Conservation (phyloP, 768 basidiomycete genomes). For the Boletus bicolor region DNA sequence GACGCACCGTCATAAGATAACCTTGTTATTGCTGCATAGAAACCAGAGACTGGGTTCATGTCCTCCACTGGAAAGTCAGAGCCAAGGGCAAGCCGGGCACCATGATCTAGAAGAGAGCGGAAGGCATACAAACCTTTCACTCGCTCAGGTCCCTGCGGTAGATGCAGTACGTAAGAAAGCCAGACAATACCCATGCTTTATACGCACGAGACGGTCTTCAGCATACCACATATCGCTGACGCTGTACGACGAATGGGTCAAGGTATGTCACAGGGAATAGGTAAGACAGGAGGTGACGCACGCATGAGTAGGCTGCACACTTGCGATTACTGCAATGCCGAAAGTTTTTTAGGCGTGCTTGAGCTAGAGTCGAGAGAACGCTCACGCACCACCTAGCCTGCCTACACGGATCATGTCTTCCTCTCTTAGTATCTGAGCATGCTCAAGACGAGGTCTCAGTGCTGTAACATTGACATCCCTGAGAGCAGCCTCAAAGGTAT, state of each 20-base stretch:
- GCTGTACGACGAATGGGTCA: constrained; percentile 31
- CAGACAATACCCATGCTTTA: background rate
- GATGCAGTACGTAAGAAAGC: background rate
- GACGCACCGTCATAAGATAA: constrained; percentile 66
- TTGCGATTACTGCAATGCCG: constrained; percentile 68
- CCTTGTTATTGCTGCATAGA: constrained; percentile 86
- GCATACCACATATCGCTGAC: constrained; percentile 91
- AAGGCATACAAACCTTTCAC: constrained; percentile 88
- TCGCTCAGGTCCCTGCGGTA: constrained; percentile 68
- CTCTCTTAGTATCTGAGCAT: constrained; percentile 83
- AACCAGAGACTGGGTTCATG: constrained; percentile 78
- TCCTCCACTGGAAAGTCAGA: constrained; percentile 90
- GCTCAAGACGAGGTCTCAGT: constrained; percentile 78
- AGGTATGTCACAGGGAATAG: background rate
- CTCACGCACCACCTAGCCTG: constrained; percentile 64
- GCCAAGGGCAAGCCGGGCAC: constrained; percentile 71
- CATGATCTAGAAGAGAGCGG: constrained; percentile 62
- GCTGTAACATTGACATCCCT: constrained; percentile 58
- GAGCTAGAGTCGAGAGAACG: background rate
- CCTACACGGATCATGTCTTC: constrained; percentile 75
- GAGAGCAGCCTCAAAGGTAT: constrained; percentile 75
- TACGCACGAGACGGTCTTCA: constrained; percentile 68
- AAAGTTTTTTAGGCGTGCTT: background rate
- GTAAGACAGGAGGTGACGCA: constrained; percentile 34
- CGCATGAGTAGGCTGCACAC: constrained; percentile 88